Percentiles rank a stretch among this genome's conserved stretches.
Conservation (phyloP, 257 asterid genomes). For the Handroanthus guayacan region DNA sequence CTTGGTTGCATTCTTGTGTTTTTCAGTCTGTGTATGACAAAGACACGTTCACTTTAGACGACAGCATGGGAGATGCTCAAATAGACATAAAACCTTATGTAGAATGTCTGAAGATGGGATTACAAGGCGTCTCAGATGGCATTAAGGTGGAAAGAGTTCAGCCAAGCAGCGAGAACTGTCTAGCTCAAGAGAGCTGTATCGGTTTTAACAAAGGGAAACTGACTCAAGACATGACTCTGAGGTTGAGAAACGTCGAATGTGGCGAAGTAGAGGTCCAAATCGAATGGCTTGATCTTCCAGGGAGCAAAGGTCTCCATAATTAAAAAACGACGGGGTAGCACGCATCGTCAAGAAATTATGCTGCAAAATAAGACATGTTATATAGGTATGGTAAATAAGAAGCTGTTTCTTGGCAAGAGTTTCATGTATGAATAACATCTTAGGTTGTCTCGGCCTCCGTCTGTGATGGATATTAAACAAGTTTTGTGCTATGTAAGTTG, state of each 20-base stretch:
- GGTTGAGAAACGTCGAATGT: slow-evolving; percentile 61
- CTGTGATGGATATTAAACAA: not conserved
- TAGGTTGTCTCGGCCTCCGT: not conserved
- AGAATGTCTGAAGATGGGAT: slow-evolving; percentile 59
- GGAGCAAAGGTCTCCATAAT: slow-evolving; percentile 34
- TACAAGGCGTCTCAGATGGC: slow-evolving; percentile 56
- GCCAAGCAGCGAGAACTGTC: slow-evolving; percentile 56
- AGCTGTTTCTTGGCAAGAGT: not conserved
- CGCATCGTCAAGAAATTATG: not conserved
- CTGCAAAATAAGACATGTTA: not conserved
- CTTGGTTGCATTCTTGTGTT: not conserved
- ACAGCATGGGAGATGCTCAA: slow-evolving; percentile 71
- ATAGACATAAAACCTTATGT: slow-evolving; percentile 61
- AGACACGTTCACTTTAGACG: slow-evolving; percentile 77
- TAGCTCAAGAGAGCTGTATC: slow-evolving; percentile 64
- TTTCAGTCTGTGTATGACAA: slow-evolving; percentile 74
- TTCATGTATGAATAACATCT: not conserved
- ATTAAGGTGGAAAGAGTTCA: slow-evolving; percentile 54
- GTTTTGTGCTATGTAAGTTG: too few relatives aligned
- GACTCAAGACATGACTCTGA: slow-evolving; percentile 68
- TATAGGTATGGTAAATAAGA: slow-evolving; percentile 3
- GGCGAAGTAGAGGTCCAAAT: slow-evolving; percentile 75
- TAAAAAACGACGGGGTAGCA: not conserved
- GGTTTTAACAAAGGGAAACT: slow-evolving; percentile 65
- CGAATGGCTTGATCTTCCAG: slow-evolving; percentile 61